Base-by-base conservation (phyloP, 2,329 filamentous ascomycete species). In the Thielaviopsis musarum region DNA sequence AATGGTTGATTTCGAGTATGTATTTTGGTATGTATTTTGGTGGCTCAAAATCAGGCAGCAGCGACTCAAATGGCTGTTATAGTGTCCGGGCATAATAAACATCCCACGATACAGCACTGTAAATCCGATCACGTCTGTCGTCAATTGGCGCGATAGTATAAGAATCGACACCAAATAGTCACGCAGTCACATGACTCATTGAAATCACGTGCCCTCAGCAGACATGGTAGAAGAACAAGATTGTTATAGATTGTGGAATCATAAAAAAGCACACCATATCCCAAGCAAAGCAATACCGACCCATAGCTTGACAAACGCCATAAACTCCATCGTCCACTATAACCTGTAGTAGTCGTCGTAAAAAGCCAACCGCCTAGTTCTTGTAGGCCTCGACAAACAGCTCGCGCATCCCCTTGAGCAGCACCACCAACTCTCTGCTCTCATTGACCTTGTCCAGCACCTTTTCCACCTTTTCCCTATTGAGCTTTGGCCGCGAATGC, bases 371-470 rank as follows among this genome's bases (percentile, higher is more conserved):
- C 17, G 4, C 4, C 30, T 59, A 61, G 22, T 49, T 56, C 70
- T 78, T 82, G 71, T 84, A 76, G 19, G 79, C 78, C 68, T 85
- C 82, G 0, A 83, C 81, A 72, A 93, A 91, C 60, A 91, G 68
- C 70, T 86, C 83, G 65, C 88, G 77, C 87, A 94, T 93, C 2
- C 84, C 85, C 74, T 91, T 93, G 61, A 93, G 72, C 68, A 93
- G 77, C 49, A 78, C 74, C 4, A 79, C 80, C 67, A 94, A 69
- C 68, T 91, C 86, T 65, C 87, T 77, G 55, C 78, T 81, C 75
- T 96, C 90, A 67, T 95, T 95, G 61, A 96, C 77, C 67, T 78
- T 77, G 64, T 94, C 87, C 59, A 91, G 70, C 54, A 93, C 84
- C 68, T 79, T 78, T 59, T 93, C 87, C 52, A 93, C 80, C 65